phyloP scores from a whole-genome alignment of 345 rosid species.

The Rhizophora apiculata region DNA sequence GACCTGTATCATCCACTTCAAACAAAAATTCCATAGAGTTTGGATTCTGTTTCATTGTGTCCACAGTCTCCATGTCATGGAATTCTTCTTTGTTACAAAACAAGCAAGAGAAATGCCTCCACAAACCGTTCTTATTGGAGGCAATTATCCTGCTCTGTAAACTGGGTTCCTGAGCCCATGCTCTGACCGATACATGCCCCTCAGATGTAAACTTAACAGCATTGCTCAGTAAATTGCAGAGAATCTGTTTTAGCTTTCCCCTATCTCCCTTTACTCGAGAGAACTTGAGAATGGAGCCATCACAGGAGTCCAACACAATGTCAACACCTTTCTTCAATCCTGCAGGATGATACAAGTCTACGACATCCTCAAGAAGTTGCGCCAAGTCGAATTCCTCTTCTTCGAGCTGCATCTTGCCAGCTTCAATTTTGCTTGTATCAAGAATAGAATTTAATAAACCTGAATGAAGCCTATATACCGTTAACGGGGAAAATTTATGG shows the following conservation, averaged over 20 bases:
- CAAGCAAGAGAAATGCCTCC: constrained; percentile 21
- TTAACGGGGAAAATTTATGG: not conserved
- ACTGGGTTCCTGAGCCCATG: constrained; percentile 51
- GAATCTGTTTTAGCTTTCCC: constrained; percentile 55
- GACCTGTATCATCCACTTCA: constrained; percentile 82
- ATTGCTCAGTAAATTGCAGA: constrained; percentile 64
- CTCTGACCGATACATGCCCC: constrained; percentile 58
- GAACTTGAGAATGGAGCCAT: constrained; percentile 47
- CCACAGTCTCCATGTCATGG: constrained; percentile 19
- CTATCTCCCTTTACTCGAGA: constrained; percentile 57
- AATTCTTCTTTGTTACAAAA: constrained; percentile 21
- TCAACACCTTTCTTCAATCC: constrained; percentile 67
- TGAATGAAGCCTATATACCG: constrained; percentile 18
- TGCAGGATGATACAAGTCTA: constrained; percentile 53
- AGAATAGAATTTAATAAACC: constrained; percentile 61
- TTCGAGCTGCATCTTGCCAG: constrained; percentile 66
- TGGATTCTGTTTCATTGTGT: constrained; percentile 20
- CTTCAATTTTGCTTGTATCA: constrained; percentile 79
- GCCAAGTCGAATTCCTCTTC: constrained; percentile 65
- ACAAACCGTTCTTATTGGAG: constrained; percentile 25
- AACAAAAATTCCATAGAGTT: constrained; percentile 46
- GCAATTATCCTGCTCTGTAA: constrained; percentile 32
- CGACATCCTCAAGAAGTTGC: constrained; percentile 54
- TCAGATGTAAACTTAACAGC: constrained; percentile 75
- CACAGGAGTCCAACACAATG: constrained; percentile 55